phyloP scores from a whole-genome alignment of 2,329 filamentous ascomycete species.

The Colletotrichum viniferum region DNA sequence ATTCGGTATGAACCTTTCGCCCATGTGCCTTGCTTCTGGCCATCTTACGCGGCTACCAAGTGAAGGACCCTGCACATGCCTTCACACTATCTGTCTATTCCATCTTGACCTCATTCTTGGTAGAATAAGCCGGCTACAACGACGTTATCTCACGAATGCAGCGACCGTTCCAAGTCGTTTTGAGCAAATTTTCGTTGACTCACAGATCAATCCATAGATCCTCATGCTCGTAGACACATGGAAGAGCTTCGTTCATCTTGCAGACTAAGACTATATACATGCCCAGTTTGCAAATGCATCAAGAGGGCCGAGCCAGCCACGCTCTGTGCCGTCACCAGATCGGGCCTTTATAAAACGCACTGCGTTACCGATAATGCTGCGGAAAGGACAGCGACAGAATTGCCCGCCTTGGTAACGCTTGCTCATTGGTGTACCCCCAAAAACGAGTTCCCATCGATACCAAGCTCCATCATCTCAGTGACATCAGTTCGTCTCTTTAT shows the following conservation, averaged over 20 bases:
- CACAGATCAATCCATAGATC: neutral
- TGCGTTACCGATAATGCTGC: neutral
- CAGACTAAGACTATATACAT: neutral
- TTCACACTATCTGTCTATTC: neutral
- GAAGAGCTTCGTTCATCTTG: neutral
- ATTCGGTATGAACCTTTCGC: rapidly evolving
- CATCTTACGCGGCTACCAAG: neutral
- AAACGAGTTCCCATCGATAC: rapidly evolving
- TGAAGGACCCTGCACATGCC: rapidly evolving
- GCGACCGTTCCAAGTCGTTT: rapidly evolving
- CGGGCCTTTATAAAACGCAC: neutral
- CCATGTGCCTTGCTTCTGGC: neutral
- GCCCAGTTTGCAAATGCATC: neutral
- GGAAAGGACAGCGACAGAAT: neutral
- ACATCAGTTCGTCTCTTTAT: rapidly evolving
- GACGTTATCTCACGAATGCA: too few species aligned
- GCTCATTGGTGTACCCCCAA: neutral
- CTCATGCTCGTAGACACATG: neutral
- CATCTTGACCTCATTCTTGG: neutral
- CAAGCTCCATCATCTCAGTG: neutral
- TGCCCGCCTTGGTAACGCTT: too few species aligned
- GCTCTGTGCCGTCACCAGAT: neutral
- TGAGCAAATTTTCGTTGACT: neutral
- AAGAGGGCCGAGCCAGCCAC: neutral
- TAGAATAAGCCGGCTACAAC: rapidly evolving